Evolutionary conservation across 108 stramenopile species (phyloP), one percentile per base, ranked within the genome.

Genomic region (Pseudonitzschia pungens): DNA sequence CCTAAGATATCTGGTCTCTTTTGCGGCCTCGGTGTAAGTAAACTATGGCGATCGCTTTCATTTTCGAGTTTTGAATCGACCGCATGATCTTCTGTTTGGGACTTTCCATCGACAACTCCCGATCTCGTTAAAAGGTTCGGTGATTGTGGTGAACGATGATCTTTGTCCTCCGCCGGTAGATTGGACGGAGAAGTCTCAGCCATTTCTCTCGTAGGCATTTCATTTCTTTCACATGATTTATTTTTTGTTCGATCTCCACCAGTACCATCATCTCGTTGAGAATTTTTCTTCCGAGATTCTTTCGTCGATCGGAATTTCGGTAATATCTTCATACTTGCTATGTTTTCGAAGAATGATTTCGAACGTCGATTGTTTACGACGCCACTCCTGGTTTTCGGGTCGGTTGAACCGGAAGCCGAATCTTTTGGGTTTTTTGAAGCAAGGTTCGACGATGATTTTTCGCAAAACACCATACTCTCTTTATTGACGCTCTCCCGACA

Each of bases 401-500:
- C 9, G 27, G 28, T 20, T 8, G 1, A 16, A 28, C 4, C 24
- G 20, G 4, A 24, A 4, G 36, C 2, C 2, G 16, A 3, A 52
- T 68, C 24, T 7, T 68, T 24, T 22, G 28, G n/a, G n/a, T n/a
- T 24, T 26, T 36, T 36, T 36, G 36, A 5, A 5, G 21, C 15
- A 24, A 11, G 4, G 6, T 10, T 14, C 26, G 31, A 44, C 0
- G 44, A 45, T 41, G 56, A 31, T 26, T 15, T 50, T 58, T 77
- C 77, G 21, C 43, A 41, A 51, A 80, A 80, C 33, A 70, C 41
- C 27, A 80, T 29, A 28, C 52, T 24, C 11, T 42, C 15, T 22
- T 69, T 59, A 11, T 56, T n/a, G 8, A 80, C 73, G 18, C 54
- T 57, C 44, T 50, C 16, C 32, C 79, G 68, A 42, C 51, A 74